Conservation (phyloP, 257 asterid species). For the Ballota nigra region DNA sequence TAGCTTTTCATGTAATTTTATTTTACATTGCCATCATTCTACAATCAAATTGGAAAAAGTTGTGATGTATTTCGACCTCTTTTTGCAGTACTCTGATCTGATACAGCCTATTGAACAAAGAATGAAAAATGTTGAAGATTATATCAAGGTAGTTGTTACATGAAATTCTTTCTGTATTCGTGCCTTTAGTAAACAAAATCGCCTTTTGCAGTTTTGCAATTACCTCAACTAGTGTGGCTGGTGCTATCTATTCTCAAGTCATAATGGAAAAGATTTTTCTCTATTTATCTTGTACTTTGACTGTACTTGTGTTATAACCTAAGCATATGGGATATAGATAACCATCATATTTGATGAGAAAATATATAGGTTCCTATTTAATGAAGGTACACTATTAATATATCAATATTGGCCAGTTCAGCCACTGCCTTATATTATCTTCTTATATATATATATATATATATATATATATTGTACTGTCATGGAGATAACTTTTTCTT, state of each 20-base stretch:
- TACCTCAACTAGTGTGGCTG: background rate
- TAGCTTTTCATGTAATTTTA: background rate
- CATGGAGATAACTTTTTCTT: constrained; percentile 23
- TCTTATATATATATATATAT: no score
- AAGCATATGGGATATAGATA: background rate
- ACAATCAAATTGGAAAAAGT: background rate
- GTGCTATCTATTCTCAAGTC: background rate
- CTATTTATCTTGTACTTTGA: background rate
- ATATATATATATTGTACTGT: constrained; percentile 9
- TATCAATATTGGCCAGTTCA: background rate
- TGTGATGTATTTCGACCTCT: constrained; percentile 17
- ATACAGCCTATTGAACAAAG: constrained; percentile 75
- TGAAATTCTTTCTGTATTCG: constrained; percentile 6
- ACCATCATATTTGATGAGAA: constrained; percentile 16
- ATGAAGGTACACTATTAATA: background rate
- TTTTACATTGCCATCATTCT: background rate
- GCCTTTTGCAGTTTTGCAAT: background rate
- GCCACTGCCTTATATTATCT: background rate
- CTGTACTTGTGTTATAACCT: background rate
- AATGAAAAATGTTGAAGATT: constrained; percentile 67
- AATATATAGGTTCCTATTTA: background rate
- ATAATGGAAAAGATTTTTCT: background rate
- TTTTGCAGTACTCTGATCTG: constrained; percentile 61
- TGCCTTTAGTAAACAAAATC: background rate
- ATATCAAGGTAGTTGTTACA: constrained; percentile 57